phyloP scores from a whole-genome alignment of 2,329 filamentous ascomycete species.

The Xylogone sp. region DNA sequence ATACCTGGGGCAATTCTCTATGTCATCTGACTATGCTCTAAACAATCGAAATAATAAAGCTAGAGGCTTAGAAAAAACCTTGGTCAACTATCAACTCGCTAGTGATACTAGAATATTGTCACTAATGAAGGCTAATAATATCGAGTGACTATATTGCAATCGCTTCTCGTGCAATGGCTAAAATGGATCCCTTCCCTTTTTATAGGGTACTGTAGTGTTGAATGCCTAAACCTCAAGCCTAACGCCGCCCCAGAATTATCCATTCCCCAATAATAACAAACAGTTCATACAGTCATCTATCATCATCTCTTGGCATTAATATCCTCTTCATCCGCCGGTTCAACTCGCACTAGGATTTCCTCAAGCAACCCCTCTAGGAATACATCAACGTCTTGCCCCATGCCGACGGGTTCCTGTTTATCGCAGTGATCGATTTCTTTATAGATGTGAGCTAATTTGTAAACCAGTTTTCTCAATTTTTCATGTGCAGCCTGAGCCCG shows the following conservation, averaged over 20 bases:
- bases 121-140: background rate
- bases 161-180: background rate
- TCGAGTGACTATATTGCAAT: background rate
- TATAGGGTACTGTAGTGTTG: background rate
- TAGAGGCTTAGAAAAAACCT: too few relatives aligned
- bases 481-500: constrained; percentile 73
- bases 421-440: constrained; percentile 89
- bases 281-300: constrained; percentile 1
- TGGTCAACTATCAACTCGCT: too few relatives aligned
- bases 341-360: constrained; percentile 87
- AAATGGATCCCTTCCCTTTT: background rate
- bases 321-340: constrained; percentile 59
- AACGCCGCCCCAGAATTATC: background rate
- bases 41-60: too few relatives aligned
- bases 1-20: too few relatives aligned
- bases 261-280: too few relatives aligned
- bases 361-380: constrained; percentile 91
- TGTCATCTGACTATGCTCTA: too few relatives aligned
- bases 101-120: too few relatives aligned
- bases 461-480: constrained; percentile 74
- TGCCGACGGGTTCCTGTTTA: constrained; percentile 80
- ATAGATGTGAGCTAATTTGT: constrained; percentile 78
- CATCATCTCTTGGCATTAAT: constrained; percentile 17
- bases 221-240: background rate
- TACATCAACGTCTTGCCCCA: constrained; percentile 85